phyloP scores from a whole-genome alignment of 371 early-diverging fungal species.

The Basidiobolus meristosporus region DNA sequence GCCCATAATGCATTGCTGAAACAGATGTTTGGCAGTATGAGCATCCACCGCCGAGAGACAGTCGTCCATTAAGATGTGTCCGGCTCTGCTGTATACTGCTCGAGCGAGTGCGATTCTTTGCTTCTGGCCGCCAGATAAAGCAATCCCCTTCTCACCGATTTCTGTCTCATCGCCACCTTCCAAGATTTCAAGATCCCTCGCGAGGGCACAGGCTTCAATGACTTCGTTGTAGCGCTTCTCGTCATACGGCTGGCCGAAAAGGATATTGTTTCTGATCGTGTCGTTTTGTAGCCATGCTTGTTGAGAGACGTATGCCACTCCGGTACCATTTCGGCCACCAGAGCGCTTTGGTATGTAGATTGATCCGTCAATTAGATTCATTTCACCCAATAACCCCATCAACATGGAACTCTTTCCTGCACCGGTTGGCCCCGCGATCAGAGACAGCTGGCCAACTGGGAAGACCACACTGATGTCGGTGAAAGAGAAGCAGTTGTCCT shows the following conservation, averaged over 20 bases:
- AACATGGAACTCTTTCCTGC: slow-evolving; percentile 48
- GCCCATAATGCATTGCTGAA: slow-evolving; percentile 43
- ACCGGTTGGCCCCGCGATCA: slow-evolving; percentile 37
- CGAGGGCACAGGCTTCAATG: slow-evolving; percentile 35
- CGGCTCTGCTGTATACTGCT: slow-evolving; percentile 62
- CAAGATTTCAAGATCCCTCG: slow-evolving; percentile 57
- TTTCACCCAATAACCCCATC: slow-evolving; percentile 41
- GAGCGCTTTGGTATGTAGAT: no score
- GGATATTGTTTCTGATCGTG: slow-evolving; percentile 64
- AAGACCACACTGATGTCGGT: slow-evolving; percentile 23
- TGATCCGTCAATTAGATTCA: slow-evolving; percentile 18
- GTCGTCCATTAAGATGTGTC: slow-evolving; percentile 63
- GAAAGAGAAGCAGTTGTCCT: slow-evolving; percentile 7
- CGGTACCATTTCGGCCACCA: slow-evolving; percentile 13
- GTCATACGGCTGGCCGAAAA: slow-evolving; percentile 57
- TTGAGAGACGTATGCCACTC: slow-evolving; percentile 60
- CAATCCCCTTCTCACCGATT: slow-evolving; percentile 76
- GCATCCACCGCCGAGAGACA: slow-evolving; percentile 64
- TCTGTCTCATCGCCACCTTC: slow-evolving; percentile 79
- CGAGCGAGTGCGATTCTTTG: no score
- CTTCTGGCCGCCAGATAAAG: slow-evolving; percentile 58
- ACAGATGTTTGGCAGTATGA: slow-evolving; percentile 75
- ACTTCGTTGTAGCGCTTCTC: slow-evolving; percentile 39
- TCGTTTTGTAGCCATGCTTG: slow-evolving; percentile 76
- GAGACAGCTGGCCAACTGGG: slow-evolving; percentile 29